Base-by-base conservation (phyloP, 2,329 filamentous ascomycete genomes). In the Amauroascus verrucosus region DNA sequence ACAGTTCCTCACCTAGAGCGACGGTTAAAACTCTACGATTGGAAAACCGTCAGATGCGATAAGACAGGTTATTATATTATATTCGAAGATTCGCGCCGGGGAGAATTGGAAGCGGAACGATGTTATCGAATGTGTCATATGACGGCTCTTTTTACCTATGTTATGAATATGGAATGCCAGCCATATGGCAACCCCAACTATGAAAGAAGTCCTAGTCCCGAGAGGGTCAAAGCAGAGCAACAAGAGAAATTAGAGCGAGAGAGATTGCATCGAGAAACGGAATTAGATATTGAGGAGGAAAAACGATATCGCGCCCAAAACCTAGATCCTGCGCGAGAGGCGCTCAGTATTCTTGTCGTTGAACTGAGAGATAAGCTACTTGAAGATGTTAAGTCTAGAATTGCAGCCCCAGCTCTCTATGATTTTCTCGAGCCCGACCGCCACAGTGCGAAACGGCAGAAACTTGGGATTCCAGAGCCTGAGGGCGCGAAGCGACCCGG, bases 1-100 rank as follows among this genome's bases (percentile, higher is more conserved):
- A 97, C 91, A 1, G 81, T 96, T 53, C 82, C 85, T 3, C 93
- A 98, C 71, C 79, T 98, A 72, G 88, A 88, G 71, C 94, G 91
- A 69, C 81, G 91, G 48, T 75, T 97, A 51, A 93, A 91, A 68
- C 82, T 83, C 48, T 95, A 86, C 66, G 77, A 81, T 55, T 88
- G 90, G 70, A 83, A 87, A 58, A 83, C 89, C 48, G 85, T 98
- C 49, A 81, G 88, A 32, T 82, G 86, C 56, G 93, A 98, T 66
- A 81, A 81, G 55, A 85, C 82, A 0, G 93, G 93, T 0, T 98
- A 96, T 68, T 97, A 88, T 66, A 82, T 97, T 50, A 76, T 89
- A n/a, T 98, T 98, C 63, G 81, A 86, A 48, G 85, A 91, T 62
- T 87, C 82, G 1, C 79, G 80, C 52, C 75, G 78, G 7, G 91